A percentile compares a stretch with the other conserved stretches of the same genome.
These are phyloP conservation scores for Sanguinoderma infundibulare DNA, from an alignment of 1,284 basidiomycete genomes.

Conservation along the genomic window DNA sequence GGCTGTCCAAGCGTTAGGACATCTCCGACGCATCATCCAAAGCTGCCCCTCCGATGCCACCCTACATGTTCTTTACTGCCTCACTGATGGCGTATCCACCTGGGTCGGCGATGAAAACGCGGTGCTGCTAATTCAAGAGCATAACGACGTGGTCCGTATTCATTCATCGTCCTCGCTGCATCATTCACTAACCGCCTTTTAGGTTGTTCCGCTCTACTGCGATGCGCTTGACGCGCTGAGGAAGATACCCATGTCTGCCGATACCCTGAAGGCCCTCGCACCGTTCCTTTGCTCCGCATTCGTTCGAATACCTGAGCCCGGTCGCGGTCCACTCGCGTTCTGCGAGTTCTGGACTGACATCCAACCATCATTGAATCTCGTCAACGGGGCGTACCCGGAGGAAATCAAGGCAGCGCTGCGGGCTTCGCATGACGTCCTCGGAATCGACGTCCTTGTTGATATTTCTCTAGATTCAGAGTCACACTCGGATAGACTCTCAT, in stretches of 20 bases:
- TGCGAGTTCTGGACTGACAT: constrained; percentile 25
- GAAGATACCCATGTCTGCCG: constrained; percentile 40
- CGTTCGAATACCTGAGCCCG: constrained; percentile 47
- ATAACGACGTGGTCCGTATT: constrained; percentile 50
- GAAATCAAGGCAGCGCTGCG: constrained; percentile 24
- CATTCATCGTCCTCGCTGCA: background rate
- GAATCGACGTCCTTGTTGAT: constrained; percentile 12
- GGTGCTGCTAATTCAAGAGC: constrained; percentile 45
- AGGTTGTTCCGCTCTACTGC: constrained; percentile 54
- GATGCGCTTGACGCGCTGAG: constrained; percentile 43
- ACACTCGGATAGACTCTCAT: constrained; percentile 5
- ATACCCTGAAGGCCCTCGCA: constrained; percentile 43
- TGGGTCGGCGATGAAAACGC: constrained; percentile 57
- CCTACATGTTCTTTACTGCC: constrained; percentile 37
- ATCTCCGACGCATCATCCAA: constrained; percentile 39
- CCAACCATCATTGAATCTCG: constrained; percentile 10
- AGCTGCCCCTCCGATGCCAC: constrained; percentile 31
- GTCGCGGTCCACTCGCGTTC: constrained; percentile 53
- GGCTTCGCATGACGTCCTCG: constrained; percentile 23
- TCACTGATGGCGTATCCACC: constrained; percentile 45
- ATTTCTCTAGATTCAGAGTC: constrained; percentile 21
- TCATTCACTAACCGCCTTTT: constrained; percentile 5
- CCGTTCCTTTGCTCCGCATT: constrained; percentile 53
- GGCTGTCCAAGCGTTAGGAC: constrained; percentile 28
- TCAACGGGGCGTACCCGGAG: constrained; percentile 18